Evolutionary conservation across 2,329 filamentous ascomycete species (phyloP).

Genomic region (Pyrenochaeta sp.): DNA sequence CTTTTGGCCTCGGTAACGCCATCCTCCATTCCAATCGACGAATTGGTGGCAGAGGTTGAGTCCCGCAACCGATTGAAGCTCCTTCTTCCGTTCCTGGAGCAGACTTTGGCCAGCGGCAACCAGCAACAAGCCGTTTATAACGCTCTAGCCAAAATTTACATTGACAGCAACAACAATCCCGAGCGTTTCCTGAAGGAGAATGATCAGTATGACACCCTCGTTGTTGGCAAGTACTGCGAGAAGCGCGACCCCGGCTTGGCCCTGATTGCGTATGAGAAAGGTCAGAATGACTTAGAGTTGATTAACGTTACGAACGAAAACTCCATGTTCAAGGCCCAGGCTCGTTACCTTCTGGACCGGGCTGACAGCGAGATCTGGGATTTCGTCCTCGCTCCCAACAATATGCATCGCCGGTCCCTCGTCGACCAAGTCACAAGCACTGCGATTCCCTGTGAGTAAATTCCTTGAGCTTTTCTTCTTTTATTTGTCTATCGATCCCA

Average conservation of each 20-base stretch:
- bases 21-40: conserved; percentile 87
- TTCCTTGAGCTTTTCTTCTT: too few relatives aligned
- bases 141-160: conserved; percentile 98
- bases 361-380: conserved; percentile 90
- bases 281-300: conserved; percentile 95
- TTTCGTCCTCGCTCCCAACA: conserved; percentile 95
- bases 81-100: conserved; percentile 93
- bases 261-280: conserved; percentile 94
- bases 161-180: conserved; percentile 97
- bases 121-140: conserved; percentile 98
- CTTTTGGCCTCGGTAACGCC: conserved; percentile 86
- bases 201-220: conserved; percentile 91
- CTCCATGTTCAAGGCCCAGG: conserved; percentile 99
- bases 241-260: conserved; percentile 97
- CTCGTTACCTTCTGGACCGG: conserved; percentile 90
- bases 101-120: conserved; percentile 86
- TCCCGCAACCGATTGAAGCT: conserved; percentile 94
- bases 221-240: conserved; percentile 97
- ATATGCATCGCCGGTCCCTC: conserved; percentile 90
- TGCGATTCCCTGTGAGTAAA: too few relatives aligned
- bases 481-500: too few relatives aligned
- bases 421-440: conserved; percentile 85
- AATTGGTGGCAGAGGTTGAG: conserved; percentile 94
- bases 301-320: conserved; percentile 99
- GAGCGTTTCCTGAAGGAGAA: conserved; percentile 98